Percentiles rank a stretch among this genome's conserved stretches.
These are phyloP conservation scores for Microcyclospora tardicrescens DNA, from an alignment of 2,329 filamentous ascomycete genomes.

Conservation along the genomic window DNA sequence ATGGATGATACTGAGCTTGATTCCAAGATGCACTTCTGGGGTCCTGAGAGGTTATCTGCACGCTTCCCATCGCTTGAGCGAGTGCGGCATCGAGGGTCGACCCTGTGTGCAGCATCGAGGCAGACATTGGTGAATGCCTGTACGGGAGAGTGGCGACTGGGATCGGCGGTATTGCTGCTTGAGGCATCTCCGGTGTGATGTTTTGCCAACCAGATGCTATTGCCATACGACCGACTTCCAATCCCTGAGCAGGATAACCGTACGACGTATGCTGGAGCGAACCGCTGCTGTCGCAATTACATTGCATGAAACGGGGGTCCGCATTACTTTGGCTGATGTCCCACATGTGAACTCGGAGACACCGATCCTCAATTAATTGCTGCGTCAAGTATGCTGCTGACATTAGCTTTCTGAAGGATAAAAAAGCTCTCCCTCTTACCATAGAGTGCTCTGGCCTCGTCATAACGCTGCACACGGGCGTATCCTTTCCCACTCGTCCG, in stretches of 20 bases:
- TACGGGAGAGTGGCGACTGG: not conserved
- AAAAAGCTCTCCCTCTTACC: too few species aligned
- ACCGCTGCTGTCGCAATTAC: constrained; percentile 11
- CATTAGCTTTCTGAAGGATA: too few species aligned
- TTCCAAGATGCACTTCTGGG: constrained; percentile 1
- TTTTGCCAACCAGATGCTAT: constrained; percentile 10
- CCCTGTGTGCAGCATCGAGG: not conserved
- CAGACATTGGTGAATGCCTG: too few species aligned
- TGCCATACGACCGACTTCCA: constrained; percentile 8
- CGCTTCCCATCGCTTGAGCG: constrained; percentile 1
- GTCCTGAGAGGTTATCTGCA: constrained; percentile 3
- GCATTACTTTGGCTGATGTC: constrained; percentile 10
- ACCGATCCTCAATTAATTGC: constrained; percentile 10
- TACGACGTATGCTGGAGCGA: not conserved
- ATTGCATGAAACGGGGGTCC: constrained; percentile 8
- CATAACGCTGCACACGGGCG: constrained; percentile 12
- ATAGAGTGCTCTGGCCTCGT: constrained; percentile 17
- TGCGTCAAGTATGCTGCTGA: constrained; percentile 14
- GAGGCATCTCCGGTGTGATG: constrained; percentile 1
- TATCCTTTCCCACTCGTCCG: constrained; percentile 12
- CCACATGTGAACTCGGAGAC: constrained; percentile 17
- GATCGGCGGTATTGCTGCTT: not conserved
- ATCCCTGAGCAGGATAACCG: constrained; percentile 5
- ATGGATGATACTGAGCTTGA: not conserved
- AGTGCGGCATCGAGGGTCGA: not conserved